Percentiles rank a stretch among this genome's conserved stretches.
phyloP scores from a whole-genome alignment of 1,284 basidiomycete genomes.

The Cerrena zonata region DNA sequence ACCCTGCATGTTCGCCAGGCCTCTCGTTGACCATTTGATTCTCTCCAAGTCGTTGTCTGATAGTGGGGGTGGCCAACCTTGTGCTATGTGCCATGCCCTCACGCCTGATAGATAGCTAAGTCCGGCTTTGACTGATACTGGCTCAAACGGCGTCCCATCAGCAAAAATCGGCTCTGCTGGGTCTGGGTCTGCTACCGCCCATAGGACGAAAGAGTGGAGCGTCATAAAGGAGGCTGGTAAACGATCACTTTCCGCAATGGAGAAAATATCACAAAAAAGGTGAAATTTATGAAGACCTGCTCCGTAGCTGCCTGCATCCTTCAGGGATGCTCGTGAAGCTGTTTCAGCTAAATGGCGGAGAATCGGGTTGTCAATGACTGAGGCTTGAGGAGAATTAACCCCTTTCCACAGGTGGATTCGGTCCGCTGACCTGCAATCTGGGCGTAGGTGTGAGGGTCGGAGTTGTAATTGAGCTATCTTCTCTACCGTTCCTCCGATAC shows the following conservation, averaged over 20 bases:
- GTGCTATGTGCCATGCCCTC: conserved; percentile 33
- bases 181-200: conserved; percentile 25
- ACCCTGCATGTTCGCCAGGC: conserved; percentile 23
- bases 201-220: conserved; percentile 32
- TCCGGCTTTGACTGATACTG: conserved; percentile 1
- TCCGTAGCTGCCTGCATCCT: conserved; percentile 23
- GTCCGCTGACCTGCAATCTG: conserved; percentile 21
- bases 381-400: conserved; percentile 19
- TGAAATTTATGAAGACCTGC: conserved; percentile 33
- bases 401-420: conserved; percentile 29
- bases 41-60: conserved; percentile 14
- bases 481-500: conserved; percentile 2
- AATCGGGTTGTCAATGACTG: conserved; percentile 20
- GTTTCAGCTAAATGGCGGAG: conserved; percentile 16
- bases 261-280: conserved; percentile 33
- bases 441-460: conserved; percentile 21
- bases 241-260: conserved; percentile 24
- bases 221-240: conserved; percentile 27
- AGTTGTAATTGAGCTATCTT: conserved; percentile 9
- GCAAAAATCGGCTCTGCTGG: conserved; percentile 12
- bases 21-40: conserved; percentile 28
- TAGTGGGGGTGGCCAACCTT: conserved; percentile 31
- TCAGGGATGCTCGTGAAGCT: conserved; percentile 23
- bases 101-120: conserved; percentile 10
- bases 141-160: conserved; percentile 20